Base-by-base conservation (phyloP, 441 rosid species). In the Eruca vesicaria region DNA sequence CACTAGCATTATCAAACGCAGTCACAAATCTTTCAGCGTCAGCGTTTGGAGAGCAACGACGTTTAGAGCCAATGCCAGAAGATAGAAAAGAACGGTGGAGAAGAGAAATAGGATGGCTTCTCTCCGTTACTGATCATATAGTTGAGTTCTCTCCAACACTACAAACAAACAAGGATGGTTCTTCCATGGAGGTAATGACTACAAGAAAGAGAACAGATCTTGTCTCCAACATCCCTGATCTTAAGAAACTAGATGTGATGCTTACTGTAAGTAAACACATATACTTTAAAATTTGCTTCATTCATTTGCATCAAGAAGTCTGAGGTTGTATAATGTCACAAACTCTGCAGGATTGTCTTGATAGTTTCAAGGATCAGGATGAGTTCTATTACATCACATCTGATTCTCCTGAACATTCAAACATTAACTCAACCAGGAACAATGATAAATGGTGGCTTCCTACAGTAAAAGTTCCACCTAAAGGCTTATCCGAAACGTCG, bases 21-120 rank as follows among this genome's bases (percentile, higher is more conserved):
- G 82, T 90, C 71, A 92, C 98, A 58, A 94, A 94, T 63, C 93
- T 92, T 77, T 94, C 99, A 90, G 98, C 96, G 80, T 94, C 98
- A 48, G 91, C 85, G 4, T 94, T 96, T 63, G 97, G 99, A 11
- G 98, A 96, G 64, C 96, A 86, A 79, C 70, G 73, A 12, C 88
- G 87, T 2, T 80, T 96, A 15, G 97, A 94, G 85, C 97, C 99
- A 0, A 92, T 94, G 90, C 68, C 94, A 12, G 75, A 84, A 0
- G 98, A 90, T 21, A 86, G 84, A 68, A 90, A 81, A 84, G 84
- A 82, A 4, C 87, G 90, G 73, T 96, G 99, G 99, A 90, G 84
- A 78, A 90, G 75, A 81, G 99, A 94, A 75, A 83, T 89, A 0
- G 90, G 87, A 61, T 94, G 91, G 97, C 87, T 96, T 56, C 85